Evolutionary conservation across 2,329 filamentous ascomycete genomes (phyloP).

Genomic region (Ophiostoma ulmi): DNA sequence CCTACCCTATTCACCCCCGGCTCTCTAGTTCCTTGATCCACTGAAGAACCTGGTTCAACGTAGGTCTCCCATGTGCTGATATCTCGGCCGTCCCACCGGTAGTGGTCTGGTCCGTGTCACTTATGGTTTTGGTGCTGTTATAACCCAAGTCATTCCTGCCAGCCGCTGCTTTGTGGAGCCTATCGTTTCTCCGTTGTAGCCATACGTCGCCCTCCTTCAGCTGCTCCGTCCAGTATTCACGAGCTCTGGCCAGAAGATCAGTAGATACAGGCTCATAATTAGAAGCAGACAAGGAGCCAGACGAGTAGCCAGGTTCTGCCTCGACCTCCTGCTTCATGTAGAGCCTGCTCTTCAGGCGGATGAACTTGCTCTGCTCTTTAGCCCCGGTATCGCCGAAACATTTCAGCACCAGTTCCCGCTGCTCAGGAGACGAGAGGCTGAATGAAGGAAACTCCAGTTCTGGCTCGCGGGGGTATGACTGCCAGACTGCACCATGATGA

Average conservation of each 20-base stretch:
- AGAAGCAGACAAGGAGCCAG: not conserved
- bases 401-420: constrained; percentile 24
- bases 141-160: not conserved
- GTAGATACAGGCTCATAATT: constrained; percentile 15
- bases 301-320: not conserved
- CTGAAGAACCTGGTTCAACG: constrained; percentile 15
- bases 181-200: constrained; percentile 1
- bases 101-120: not conserved
- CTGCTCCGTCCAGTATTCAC: constrained; percentile 18
- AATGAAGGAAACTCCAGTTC: constrained; percentile 53
- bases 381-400: constrained; percentile 23
- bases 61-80: constrained; percentile 20
- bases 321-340: constrained; percentile 24
- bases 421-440: constrained; percentile 25
- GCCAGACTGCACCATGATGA: constrained; percentile 53
- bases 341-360: constrained; percentile 24
- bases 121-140: not conserved
- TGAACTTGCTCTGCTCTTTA: constrained; percentile 25
- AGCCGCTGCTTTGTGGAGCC: not conserved
- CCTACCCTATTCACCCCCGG: not conserved
- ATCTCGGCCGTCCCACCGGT: not conserved
- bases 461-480: constrained; percentile 54
- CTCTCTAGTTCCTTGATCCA: constrained; percentile 14
- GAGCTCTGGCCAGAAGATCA: constrained; percentile 8
- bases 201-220: constrained; percentile 21